A percentile compares a stretch with the other conserved stretches of the same genome.
Conservation (phyloP, 129 eudicot species). For the Escallonia rubra region DNA sequence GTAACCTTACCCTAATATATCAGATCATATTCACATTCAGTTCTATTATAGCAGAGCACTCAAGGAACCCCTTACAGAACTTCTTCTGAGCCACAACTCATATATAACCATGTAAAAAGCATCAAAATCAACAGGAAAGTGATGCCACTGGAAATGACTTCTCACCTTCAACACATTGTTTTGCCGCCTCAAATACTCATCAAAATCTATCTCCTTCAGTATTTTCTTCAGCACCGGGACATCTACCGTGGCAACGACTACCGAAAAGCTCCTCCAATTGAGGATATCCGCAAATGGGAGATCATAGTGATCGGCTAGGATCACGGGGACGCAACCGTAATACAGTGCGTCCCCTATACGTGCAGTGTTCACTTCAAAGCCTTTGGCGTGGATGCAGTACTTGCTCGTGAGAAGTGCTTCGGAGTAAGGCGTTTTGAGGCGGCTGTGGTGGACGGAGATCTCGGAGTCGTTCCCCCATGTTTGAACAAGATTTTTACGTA, state of each 20-base stretch:
- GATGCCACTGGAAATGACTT: slow-evolving; percentile 82
- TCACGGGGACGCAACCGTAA: slow-evolving; percentile 76
- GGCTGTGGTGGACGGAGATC: slow-evolving; percentile 43
- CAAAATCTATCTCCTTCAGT: slow-evolving; percentile 29
- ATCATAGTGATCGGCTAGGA: slow-evolving; percentile 76
- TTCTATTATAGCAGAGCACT: neutral
- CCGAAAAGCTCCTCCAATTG: slow-evolving; percentile 68
- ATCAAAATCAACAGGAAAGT: slow-evolving; percentile 61
- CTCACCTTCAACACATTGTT: slow-evolving; percentile 64
- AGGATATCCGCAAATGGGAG: slow-evolving; percentile 76
- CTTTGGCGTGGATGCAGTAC: slow-evolving; percentile 86
- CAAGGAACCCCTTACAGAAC: slow-evolving; percentile 36
- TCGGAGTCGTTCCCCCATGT: slow-evolving; percentile 59
- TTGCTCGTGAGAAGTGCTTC: slow-evolving; percentile 69
- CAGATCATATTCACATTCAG: too few relatives aligned
- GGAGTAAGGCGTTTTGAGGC: slow-evolving; percentile 67
- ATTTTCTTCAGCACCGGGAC: slow-evolving; percentile 57
- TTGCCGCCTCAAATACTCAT: slow-evolving; percentile 42
- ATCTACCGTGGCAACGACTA: slow-evolving; percentile 56
- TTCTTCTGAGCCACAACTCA: slow-evolving; percentile 80
- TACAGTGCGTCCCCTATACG: slow-evolving; percentile 78
- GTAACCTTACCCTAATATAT: too few relatives aligned
- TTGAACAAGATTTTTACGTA: slow-evolving; percentile 42
- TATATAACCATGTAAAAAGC: slow-evolving; percentile 80
- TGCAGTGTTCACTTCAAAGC: slow-evolving; percentile 91